Base-by-base conservation (phyloP, 140 eudicot genomes). In the Cichorium intybus region DNA sequence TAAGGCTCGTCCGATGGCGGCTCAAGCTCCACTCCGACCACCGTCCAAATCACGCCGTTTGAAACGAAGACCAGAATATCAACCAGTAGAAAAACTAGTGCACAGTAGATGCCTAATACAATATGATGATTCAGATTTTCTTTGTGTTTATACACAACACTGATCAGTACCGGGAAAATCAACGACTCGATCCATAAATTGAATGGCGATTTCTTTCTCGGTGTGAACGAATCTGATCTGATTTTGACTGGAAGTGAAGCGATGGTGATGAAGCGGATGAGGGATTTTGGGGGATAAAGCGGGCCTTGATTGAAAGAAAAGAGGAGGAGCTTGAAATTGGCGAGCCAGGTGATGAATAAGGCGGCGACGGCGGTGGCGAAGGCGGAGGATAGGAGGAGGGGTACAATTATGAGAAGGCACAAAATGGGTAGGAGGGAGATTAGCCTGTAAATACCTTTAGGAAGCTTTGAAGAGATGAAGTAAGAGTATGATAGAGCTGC, bases 1-100 rank as follows among this genome's bases (percentile, higher is more conserved):
- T 88, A 85, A 0, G 96, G 96, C 85, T 88, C 80, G 48, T 85
- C 51, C 5, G 83, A 88, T 10, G 94, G 76, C 11, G 77, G 81
- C 35, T 78, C 81, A 0, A 85, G 72, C 60, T 85, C 90, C 4
- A 71, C 11, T 5, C 87, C 89, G 33, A 52, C 43, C 16, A 74
- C 20, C 1, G 61, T 48, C 10, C 69, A 14, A 3, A 61, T 59
- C 23, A 78, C 0, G 0, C 37, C 56, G 55, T 64, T 80, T 0
- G 85, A 72, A 0, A 62, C 26, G 9, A 56, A 75, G 2, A 80
- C 59, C 43, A 86, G 5, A 21, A 79, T 15, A 22, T 87, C 89
- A 2, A 87, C 60, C 43, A 79, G 6, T 12, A 84, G 73, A 15
- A 79, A 84, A 1, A 75, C 23, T 35, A 82, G 15, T 17, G 57